Evolutionary conservation across 441 rosid genomes (phyloP).

Genomic region (Theobroma grandiflorum): DNA sequence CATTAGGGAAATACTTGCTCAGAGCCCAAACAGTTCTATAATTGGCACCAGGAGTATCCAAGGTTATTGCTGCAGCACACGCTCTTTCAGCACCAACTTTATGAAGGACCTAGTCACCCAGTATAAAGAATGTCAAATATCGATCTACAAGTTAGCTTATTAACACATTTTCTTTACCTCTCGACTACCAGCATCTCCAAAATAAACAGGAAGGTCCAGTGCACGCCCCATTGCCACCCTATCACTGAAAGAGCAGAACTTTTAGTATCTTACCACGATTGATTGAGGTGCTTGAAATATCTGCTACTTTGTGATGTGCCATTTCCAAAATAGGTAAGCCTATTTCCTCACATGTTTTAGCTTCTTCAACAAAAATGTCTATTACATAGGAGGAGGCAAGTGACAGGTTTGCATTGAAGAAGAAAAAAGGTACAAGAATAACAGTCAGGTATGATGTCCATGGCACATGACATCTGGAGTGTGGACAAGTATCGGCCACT

Average conservation of each 20-base stretch:
- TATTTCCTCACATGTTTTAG: too few species aligned
- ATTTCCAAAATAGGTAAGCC: too few species aligned
- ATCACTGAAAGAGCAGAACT: conserved; percentile 66
- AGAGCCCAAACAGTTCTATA: conserved; percentile 99
- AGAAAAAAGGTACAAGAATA: neutral
- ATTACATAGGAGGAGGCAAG: conserved; percentile 10
- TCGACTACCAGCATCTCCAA: conserved; percentile 97
- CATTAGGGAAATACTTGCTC: conserved; percentile 95
- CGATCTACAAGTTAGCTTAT: conserved; percentile 26
- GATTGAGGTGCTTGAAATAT: neutral
- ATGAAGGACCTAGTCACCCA: conserved; percentile 79
- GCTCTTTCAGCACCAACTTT: conserved; percentile 98
- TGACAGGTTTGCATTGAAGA: neutral
- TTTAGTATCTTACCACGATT: conserved; percentile 11
- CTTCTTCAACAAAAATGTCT: neutral
- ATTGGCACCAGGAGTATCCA: conserved; percentile 97
- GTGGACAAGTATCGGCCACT: neutral
- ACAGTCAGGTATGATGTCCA: neutral
- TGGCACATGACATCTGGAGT: neutral
- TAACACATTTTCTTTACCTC: conserved; percentile 62
- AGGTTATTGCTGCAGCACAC: conserved; percentile 94
- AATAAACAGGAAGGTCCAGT: conserved; percentile 94
- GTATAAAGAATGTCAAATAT: conserved; percentile 32
- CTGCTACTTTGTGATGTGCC: neutral
- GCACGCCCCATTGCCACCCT: conserved; percentile 95